A percentile compares a stretch with the other conserved stretches of the same genome.
These are phyloP conservation scores for Amylocarpus encephaloides DNA, from an alignment of 2,329 filamentous ascomycete genomes.

Conservation along the genomic window DNA sequence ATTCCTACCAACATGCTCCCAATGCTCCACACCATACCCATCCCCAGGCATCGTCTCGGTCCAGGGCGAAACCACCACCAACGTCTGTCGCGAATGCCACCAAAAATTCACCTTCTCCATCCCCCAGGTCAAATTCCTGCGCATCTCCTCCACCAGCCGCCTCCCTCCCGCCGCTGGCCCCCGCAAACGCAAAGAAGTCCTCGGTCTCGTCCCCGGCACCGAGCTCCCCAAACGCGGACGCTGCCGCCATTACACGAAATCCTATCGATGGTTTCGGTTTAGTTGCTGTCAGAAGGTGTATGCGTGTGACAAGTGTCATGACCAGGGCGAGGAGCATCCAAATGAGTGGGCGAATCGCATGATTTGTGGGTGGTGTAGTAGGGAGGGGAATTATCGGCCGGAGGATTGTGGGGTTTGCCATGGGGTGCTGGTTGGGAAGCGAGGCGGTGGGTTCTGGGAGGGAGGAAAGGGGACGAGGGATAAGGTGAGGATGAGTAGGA, in stretches of 20 bases:
- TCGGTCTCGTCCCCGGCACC: slow-evolving; percentile 52
- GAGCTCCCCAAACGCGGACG: slow-evolving; percentile 47
- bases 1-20: slow-evolving; percentile 71
- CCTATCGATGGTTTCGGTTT: slow-evolving; percentile 60
- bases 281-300: slow-evolving; percentile 54
- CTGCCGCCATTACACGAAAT: slow-evolving; percentile 52
- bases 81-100: slow-evolving; percentile 75
- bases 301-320: slow-evolving; percentile 69
- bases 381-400: slow-evolving; percentile 73
- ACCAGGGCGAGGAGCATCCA: slow-evolving; percentile 61
- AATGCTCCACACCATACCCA: slow-evolving; percentile 64
- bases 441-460: slow-evolving; percentile 73
- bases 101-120: slow-evolving; percentile 73
- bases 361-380: slow-evolving; percentile 73
- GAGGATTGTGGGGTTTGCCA: slow-evolving; percentile 73
- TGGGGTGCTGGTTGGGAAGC: slow-evolving; percentile 58
- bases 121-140: slow-evolving; percentile 70
- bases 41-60: slow-evolving; percentile 62
- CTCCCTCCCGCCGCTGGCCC: slow-evolving; percentile 35
- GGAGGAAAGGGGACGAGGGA: slow-evolving; percentile 78
- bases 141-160: slow-evolving; percentile 48
- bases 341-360: slow-evolving; percentile 80
- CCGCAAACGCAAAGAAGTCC: slow-evolving; percentile 44
- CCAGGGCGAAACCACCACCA: slow-evolving; percentile 64
- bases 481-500: slow-evolving; percentile 62